Evolutionary conservation across 2,329 filamentous ascomycete genomes (phyloP).

Genomic region (Zasmidium cellare): DNA sequence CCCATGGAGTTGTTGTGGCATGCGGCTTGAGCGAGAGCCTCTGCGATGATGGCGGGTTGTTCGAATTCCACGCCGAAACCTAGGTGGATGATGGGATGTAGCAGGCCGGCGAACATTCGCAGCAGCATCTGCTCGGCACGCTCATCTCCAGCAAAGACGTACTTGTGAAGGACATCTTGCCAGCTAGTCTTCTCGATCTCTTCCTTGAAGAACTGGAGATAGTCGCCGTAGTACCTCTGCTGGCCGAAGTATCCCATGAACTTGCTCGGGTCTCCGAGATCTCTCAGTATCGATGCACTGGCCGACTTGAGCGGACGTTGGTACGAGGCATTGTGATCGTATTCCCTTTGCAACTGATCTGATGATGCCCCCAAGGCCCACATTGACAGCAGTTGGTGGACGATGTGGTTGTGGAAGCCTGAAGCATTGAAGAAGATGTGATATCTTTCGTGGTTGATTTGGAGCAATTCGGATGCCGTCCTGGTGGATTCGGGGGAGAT

Average conservation of each 20-base stretch:
- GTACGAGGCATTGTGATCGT: constrained; percentile 64
- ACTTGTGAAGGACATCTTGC: constrained; percentile 62
- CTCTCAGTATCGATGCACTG: constrained; percentile 53
- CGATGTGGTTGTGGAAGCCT: constrained; percentile 81
- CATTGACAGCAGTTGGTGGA: constrained; percentile 73
- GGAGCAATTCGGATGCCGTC: constrained; percentile 67
- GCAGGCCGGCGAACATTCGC: constrained; percentile 67
- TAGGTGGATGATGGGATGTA: constrained; percentile 79
- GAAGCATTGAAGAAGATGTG: constrained; percentile 78
- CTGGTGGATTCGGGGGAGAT: constrained; percentile 58
- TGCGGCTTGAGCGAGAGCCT: constrained; percentile 74
- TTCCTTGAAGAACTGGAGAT: constrained; percentile 71
- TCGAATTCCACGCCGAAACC: constrained; percentile 81
- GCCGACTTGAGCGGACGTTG: constrained; percentile 53
- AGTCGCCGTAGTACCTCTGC: constrained; percentile 67
- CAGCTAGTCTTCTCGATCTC: constrained; percentile 69
- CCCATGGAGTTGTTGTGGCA: constrained; percentile 64
- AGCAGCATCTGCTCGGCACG: constrained; percentile 67
- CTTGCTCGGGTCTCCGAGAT: constrained; percentile 57
- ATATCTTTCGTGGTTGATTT: constrained; percentile 71
- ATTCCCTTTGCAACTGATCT: constrained; percentile 61
- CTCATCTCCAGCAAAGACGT: constrained; percentile 67
- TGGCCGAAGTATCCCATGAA: constrained; percentile 65
- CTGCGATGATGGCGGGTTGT: constrained; percentile 78
- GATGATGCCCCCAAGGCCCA: constrained; percentile 72